A percentile compares a stretch with the other conserved stretches of the same genome.
phyloP scores from a whole-genome alignment of 768 basidiomycete species.

The Gymnopilus dilepis region DNA sequence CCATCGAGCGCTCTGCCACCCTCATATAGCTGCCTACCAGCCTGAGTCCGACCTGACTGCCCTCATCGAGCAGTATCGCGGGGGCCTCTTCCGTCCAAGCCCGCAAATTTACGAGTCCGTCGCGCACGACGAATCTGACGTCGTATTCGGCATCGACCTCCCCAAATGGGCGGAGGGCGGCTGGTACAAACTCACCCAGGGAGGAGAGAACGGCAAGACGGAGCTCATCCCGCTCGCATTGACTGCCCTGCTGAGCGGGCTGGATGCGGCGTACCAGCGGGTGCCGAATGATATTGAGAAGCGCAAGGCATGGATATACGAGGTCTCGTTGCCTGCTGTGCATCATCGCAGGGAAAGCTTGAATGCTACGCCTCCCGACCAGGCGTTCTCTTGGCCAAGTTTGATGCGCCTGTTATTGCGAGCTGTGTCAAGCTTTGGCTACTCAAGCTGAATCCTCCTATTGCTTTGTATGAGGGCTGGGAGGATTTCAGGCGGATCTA shows the following conservation, averaged over 20 bases:
- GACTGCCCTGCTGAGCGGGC: constrained; percentile 62
- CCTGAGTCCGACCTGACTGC: constrained; percentile 88
- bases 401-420: constrained; percentile 88
- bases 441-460: constrained; percentile 89
- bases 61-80: constrained; percentile 90
- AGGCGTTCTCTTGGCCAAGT: constrained; percentile 68
- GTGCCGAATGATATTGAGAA: constrained; percentile 75
- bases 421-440: constrained; percentile 87
- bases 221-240: constrained; percentile 78
- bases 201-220: constrained; percentile 57
- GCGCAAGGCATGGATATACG: constrained; percentile 94
- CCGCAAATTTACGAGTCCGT: constrained; percentile 89
- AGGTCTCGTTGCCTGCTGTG: constrained; percentile 81
- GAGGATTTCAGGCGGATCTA: constrained; percentile 91
- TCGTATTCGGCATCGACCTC: constrained; percentile 90
- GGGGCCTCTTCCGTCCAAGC: constrained; percentile 88
- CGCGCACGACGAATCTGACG: constrained; percentile 81
- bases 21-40: constrained; percentile 83
- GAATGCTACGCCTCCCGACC: constrained; percentile 69
- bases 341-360: constrained; percentile 88
- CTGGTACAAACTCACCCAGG: constrained; percentile 62
- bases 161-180: constrained; percentile 90
- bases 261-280: constrained; percentile 66
- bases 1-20: constrained; percentile 72
- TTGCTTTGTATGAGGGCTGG: constrained; percentile 89